Conservation (phyloP, 257 asterid species). For the Lavandula angustifolia region DNA sequence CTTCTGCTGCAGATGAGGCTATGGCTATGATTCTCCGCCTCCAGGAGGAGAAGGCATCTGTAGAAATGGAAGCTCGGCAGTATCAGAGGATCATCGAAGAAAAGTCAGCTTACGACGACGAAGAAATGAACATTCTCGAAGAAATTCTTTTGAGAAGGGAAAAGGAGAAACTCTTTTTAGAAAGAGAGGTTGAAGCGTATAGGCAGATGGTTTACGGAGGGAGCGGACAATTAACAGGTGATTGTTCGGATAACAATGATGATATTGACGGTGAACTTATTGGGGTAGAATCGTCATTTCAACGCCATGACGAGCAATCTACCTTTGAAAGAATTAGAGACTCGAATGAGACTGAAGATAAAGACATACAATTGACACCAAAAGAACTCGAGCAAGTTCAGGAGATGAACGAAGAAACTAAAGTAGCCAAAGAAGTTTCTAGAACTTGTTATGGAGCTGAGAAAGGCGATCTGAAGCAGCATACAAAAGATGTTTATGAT, state of each 20-base stretch:
- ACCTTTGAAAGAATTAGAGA: too few species aligned
- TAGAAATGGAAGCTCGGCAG: slow-evolving; percentile 92
- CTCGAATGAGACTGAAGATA: slow-evolving; percentile 48
- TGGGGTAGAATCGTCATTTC: slow-evolving; percentile 27
- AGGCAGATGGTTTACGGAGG: slow-evolving; percentile 45
- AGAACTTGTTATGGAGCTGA: slow-evolving; percentile 36
- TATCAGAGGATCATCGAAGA: slow-evolving; percentile 80
- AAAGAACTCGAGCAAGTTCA: slow-evolving; percentile 35
- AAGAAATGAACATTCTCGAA: slow-evolving; percentile 79
- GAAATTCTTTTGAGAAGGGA: slow-evolving; percentile 80
- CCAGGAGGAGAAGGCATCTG: slow-evolving; percentile 83
- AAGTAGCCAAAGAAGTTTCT: slow-evolving; percentile 30
- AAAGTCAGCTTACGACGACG: slow-evolving; percentile 78
- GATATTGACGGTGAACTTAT: neutral
- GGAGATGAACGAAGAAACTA: slow-evolving; percentile 26
- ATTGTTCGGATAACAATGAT: slow-evolving; percentile 26
- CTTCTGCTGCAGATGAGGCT: slow-evolving; percentile 94
- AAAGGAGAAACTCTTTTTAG: slow-evolving; percentile 70
- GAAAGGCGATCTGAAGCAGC: slow-evolving; percentile 28
- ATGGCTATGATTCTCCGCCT: slow-evolving; percentile 97
- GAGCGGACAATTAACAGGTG: slow-evolving; percentile 36
- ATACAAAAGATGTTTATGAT: slow-evolving; percentile 37
- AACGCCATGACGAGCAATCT: neutral
- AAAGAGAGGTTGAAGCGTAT: slow-evolving; percentile 75
- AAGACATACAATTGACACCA: slow-evolving; percentile 32